These are phyloP conservation scores for Termitomyces sp. DNA, from an alignment of 768 basidiomycete genomes.

Conservation along the genomic window DNA sequence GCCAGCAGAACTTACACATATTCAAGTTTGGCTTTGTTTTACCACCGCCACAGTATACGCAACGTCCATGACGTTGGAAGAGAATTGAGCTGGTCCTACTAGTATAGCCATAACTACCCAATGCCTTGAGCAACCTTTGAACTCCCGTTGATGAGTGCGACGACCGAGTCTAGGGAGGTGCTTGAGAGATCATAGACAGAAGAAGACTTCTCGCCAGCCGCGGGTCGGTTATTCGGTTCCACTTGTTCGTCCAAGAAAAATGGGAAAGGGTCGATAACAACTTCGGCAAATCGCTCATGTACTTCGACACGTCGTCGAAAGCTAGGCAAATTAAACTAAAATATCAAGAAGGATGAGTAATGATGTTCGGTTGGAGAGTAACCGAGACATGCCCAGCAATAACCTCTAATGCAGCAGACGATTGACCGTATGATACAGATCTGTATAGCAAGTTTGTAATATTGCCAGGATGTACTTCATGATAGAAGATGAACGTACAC, in stretches of 20 bases:
- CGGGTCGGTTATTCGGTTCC: background rate
- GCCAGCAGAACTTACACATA: too few relatives aligned
- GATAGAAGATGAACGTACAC: background rate
- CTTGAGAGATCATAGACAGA: too few relatives aligned
- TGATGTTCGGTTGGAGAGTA: too few relatives aligned
- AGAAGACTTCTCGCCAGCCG: background rate
- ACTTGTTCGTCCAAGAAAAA: background rate
- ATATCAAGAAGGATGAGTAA: background rate
- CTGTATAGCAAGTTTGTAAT: background rate
- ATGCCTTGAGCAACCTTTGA: background rate
- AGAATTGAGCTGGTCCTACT: background rate
- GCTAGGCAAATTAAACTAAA: background rate
- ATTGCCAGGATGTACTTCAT: background rate
- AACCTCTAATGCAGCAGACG: background rate
- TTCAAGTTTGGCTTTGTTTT: too few relatives aligned
- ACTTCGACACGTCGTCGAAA: background rate
- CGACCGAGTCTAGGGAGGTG: background rate
- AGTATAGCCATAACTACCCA: background rate
- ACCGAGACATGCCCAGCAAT: background rate
- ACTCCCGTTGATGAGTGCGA: background rate
- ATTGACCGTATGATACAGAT: background rate
- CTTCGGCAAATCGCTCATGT: background rate
- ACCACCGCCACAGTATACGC: background rate
- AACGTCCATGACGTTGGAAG: background rate
- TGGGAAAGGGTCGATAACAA: background rate